phyloP scores from a whole-genome alignment of 2,329 filamentous ascomycete species.

The Scedosporium aurantiacum region DNA sequence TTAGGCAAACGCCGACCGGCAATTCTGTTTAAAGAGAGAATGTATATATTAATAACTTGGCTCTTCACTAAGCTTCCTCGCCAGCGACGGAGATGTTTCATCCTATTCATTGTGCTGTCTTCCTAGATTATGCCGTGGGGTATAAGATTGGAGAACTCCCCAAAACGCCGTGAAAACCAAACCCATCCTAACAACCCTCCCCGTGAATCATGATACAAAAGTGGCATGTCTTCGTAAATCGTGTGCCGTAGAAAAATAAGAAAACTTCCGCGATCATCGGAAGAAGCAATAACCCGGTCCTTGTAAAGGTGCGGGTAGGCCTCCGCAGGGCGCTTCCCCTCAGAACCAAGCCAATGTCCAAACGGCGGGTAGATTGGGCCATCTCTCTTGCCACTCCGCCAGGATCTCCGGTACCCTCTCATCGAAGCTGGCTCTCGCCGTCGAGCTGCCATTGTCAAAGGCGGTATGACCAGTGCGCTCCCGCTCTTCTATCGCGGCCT shows the following conservation, averaged over 20 bases:
- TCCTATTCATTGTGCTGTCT: not conserved
- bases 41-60: not conserved
- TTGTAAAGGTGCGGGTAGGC: not conserved
- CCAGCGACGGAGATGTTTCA: not conserved
- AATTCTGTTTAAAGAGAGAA: not conserved
- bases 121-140: not conserved
- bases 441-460: conserved; percentile 59
- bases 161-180: not conserved
- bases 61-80: not conserved
- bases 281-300: not conserved
- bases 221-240: not conserved
- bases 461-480: conserved; percentile 49
- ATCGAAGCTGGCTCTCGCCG: conserved; percentile 70
- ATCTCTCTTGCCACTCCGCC: conserved; percentile 86
- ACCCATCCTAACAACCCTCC: not conserved
- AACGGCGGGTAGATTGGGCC: conserved; percentile 79
- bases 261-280: not conserved
- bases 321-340: conserved; percentile 11
- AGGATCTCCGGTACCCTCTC: conserved; percentile 87
- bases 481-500: conserved; percentile 67
- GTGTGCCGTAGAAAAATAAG: not conserved
- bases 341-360: conserved; percentile 97
- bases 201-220: not conserved
- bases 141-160: not conserved
- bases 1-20: not conserved